phyloP scores from a whole-genome alignment of 2,329 filamentous ascomycete genomes.

The Cladophialophora immunda region DNA sequence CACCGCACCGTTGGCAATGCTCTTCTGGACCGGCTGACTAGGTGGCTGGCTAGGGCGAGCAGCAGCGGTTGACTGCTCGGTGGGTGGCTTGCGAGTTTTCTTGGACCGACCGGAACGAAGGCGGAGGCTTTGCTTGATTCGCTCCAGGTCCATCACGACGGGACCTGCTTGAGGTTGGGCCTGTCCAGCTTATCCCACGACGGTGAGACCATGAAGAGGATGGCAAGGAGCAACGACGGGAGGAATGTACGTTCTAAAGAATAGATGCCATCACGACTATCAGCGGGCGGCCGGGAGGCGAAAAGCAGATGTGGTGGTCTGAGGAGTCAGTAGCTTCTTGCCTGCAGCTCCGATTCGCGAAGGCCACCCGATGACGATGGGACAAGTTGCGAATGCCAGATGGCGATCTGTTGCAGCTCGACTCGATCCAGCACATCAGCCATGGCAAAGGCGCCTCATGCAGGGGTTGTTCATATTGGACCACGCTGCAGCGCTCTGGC shows the following conservation, averaged over 20 bases:
- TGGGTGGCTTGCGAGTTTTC: constrained; percentile 32
- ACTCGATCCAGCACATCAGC: constrained; percentile 1
- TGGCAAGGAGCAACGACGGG: background rate
- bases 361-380: constrained; percentile 16
- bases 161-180: too few species aligned
- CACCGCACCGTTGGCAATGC: constrained; percentile 5
- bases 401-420: constrained; percentile 5
- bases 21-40: constrained; percentile 3
- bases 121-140: constrained; percentile 41
- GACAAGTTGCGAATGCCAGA: constrained; percentile 12
- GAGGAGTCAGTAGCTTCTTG: constrained; percentile 43
- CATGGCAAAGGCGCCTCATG: background rate
- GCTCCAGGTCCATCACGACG: constrained; percentile 39
- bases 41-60: background rate
- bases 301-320: constrained; percentile 60
- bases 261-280: background rate
- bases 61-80: constrained; percentile 3
- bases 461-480: background rate
- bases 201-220: background rate
- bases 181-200: background rate
- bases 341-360: constrained; percentile 23
- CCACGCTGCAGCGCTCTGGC: background rate
- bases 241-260: constrained; percentile 6
- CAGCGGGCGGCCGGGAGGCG: background rate
- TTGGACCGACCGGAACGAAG: constrained; percentile 38